These are phyloP conservation scores for Anastatica hierochuntica DNA, from an alignment of 345 rosid genomes.

Conservation along the genomic window DNA sequence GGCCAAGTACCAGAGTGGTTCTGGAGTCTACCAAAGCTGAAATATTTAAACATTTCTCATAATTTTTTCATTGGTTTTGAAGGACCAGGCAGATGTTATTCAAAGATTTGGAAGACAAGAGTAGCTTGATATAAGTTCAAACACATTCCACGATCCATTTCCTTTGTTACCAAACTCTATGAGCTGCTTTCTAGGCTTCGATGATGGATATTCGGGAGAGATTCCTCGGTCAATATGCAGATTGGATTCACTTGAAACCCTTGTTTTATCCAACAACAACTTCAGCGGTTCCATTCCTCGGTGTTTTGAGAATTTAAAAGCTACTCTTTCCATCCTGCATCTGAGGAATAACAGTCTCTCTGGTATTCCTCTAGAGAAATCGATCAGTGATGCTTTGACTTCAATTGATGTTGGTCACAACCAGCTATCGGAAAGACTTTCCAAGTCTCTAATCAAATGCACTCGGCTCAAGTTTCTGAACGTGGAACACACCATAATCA, in stretches of 20 bases:
- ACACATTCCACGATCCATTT: background rate
- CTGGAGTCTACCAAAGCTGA: conserved; percentile 4
- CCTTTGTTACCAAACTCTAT: conserved; percentile 5
- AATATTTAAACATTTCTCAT: background rate
- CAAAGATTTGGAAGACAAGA: no score
- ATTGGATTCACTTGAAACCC: background rate
- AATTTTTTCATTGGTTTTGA: background rate
- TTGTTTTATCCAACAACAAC: conserved; percentile 25
- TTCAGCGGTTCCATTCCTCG: conserved; percentile 20
- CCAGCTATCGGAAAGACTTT: conserved; percentile 21
- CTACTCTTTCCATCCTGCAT: background rate
- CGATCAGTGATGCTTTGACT: no score
- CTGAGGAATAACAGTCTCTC: conserved; percentile 19
- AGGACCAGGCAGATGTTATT: background rate
- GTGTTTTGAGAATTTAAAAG: no score
- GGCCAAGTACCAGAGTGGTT: conserved; percentile 12
- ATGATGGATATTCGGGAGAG: background rate
- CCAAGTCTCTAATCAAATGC: conserved; percentile 31
- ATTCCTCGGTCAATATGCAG: conserved; percentile 6
- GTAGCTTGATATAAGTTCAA: no score
- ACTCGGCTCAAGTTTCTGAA: conserved; percentile 28
- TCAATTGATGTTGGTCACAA: conserved; percentile 21
- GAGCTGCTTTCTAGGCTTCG: no score
- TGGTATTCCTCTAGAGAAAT: conserved; percentile 1
- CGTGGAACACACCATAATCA: conserved; percentile 30